These are phyloP conservation scores for Paramecium caudatum DNA, from an alignment of 73 alveolate genomes.

Conservation along the genomic window DNA sequence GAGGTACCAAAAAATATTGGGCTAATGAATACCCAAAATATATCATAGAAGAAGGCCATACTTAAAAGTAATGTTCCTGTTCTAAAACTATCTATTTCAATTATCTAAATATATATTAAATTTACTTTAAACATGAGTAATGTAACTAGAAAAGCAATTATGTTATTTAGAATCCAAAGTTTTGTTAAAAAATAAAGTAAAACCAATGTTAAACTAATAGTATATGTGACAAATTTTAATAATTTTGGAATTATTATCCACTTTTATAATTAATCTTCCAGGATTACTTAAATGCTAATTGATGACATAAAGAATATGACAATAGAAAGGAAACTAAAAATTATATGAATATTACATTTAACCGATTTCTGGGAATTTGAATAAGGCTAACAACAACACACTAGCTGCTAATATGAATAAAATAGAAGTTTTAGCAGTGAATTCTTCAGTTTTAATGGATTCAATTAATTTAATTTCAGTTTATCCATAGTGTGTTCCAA, in stretches of 20 bases:
- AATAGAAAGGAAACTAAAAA: not conserved
- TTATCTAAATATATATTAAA: conserved; percentile 14
- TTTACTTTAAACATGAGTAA: conserved; percentile 85
- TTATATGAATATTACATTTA: not conserved
- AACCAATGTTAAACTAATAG: conserved; percentile 40
- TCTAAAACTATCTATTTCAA: conserved; percentile 92
- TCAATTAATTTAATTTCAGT: conserved; percentile 24
- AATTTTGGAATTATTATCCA: not conserved
- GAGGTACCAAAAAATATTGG: conserved; percentile 87
- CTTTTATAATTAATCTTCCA: not conserved
- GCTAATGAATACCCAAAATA: conserved; percentile 90
- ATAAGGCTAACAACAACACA: not conserved
- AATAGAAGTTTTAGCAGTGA: conserved; percentile 11
- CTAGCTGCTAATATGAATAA: conserved; percentile 35
- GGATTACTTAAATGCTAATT: not conserved
- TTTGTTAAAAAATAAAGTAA: conserved; percentile 78
- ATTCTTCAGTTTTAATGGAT: not conserved
- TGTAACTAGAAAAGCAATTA: conserved; percentile 87
- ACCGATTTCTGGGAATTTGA: conserved; percentile 48
- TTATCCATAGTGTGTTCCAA: conserved; percentile 59
- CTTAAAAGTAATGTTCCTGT: conserved; percentile 88
- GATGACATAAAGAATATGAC: not conserved
- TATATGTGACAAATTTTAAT: not conserved
- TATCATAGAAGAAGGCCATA: conserved; percentile 94
- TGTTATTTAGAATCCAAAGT: conserved; percentile 91